Conservation (phyloP, 495 filamentous ascomycete genomes). For the Saxophila tyrrhenica region DNA sequence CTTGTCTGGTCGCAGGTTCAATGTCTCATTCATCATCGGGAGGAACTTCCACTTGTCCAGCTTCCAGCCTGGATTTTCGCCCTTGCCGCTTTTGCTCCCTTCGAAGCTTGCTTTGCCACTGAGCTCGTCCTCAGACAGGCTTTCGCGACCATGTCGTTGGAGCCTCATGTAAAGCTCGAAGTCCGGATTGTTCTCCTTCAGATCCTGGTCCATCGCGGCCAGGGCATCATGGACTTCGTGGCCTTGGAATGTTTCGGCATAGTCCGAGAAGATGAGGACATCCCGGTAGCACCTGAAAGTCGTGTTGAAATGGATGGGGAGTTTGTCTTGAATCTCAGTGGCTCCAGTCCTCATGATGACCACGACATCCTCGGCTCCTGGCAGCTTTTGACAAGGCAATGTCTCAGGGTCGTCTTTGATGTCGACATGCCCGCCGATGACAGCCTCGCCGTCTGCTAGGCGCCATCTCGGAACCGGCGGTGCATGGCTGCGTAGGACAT, state of each 20-base stretch:
- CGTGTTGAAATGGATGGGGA: conserved; percentile 18
- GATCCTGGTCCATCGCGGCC: not conserved
- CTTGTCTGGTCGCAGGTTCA: conserved; percentile 34
- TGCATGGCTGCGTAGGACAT: not conserved
- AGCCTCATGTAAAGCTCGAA: conserved; percentile 26
- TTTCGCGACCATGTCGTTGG: conserved; percentile 6
- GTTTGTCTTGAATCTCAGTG: conserved; percentile 19
- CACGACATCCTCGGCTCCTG: conserved; percentile 14
- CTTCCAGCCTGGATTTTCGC: conserved; percentile 40
- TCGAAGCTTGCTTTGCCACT: conserved; percentile 3
- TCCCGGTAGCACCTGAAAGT: conserved; percentile 17
- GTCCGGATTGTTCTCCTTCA: conserved; percentile 18
- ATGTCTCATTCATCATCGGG: conserved; percentile 48
- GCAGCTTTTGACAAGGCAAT: conserved; percentile 1
- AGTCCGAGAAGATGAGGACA: conserved; percentile 22
- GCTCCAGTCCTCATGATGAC: conserved; percentile 17
- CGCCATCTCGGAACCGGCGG: not conserved
- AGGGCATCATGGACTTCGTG: conserved; percentile 16
- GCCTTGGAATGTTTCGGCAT: conserved; percentile 10
- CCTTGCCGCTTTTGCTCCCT: conserved; percentile 4
- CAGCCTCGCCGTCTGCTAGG: not conserved
- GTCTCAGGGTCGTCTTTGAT: not conserved
- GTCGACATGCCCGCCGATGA: not conserved
- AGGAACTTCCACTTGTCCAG: conserved; percentile 65
- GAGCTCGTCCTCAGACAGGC: conserved; percentile 6